phyloP scores from a whole-genome alignment of 345 rosid genomes.

The Zanthoxylum bungeanum region DNA sequence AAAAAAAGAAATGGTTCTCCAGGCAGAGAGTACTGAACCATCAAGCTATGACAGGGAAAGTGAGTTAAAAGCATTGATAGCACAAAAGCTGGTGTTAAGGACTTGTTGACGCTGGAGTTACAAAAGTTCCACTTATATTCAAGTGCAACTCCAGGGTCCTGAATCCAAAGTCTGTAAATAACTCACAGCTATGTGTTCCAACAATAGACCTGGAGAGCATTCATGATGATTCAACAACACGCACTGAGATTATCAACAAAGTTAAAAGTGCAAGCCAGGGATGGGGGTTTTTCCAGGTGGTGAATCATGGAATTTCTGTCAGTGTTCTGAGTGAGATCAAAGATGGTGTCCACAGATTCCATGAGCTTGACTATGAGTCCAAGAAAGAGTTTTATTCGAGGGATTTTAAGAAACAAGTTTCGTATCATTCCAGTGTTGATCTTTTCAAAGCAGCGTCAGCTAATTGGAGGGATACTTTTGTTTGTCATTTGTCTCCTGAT shows the following conservation, averaged over 20 bases:
- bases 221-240: neutral
- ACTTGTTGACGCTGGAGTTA: conserved; percentile 6
- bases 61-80: conserved; percentile 13
- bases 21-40: neutral
- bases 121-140: neutral
- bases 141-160: neutral
- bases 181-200: neutral
- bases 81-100: no score
- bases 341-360: conserved; percentile 17
- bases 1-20: neutral
- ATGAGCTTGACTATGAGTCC: conserved; percentile 17
- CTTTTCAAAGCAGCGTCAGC: conserved; percentile 18
- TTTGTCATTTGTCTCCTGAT: no score
- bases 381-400: conserved; percentile 23
- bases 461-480: conserved; percentile 28
- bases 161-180: no score
- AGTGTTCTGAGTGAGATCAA: conserved; percentile 17
- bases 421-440: conserved; percentile 17
- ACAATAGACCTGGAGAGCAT: neutral
- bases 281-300: conserved; percentile 30
- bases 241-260: neutral
- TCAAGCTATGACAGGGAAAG: conserved; percentile 10
- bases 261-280: conserved; percentile 6
- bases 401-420: conserved; percentile 8
- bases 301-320: conserved; percentile 21